A percentile compares a stretch with the other conserved stretches of the same genome.
Conservation (phyloP, 2,329 filamentous ascomycete species). For the Pseudogymnoascus sp. region DNA sequence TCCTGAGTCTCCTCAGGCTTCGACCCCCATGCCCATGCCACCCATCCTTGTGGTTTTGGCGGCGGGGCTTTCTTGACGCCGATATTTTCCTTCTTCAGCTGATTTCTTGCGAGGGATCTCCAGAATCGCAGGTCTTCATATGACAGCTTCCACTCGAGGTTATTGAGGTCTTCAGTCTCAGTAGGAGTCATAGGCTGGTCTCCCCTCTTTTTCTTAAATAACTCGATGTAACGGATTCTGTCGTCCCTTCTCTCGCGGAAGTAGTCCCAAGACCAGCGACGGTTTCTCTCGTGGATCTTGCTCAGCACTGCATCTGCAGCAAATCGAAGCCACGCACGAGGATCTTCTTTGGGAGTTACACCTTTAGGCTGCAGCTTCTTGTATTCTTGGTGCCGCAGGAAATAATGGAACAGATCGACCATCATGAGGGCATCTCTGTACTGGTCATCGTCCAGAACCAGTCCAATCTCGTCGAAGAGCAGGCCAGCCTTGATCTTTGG, state of each 20-base stretch:
- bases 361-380: slow-evolving; percentile 83
- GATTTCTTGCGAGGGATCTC: slow-evolving; percentile 86
- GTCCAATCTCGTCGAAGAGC: slow-evolving; percentile 92
- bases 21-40: slow-evolving; percentile 84
- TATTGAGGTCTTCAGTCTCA: slow-evolving; percentile 64
- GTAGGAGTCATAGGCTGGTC: slow-evolving; percentile 58
- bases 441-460: slow-evolving; percentile 95
- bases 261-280: slow-evolving; percentile 91
- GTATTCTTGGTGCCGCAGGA: slow-evolving; percentile 95
- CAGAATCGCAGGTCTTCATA: slow-evolving; percentile 98
- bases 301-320: slow-evolving; percentile 80
- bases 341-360: slow-evolving; percentile 75
- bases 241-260: slow-evolving; percentile 90
- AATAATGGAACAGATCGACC: slow-evolving; percentile 97
- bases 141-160: slow-evolving; percentile 75
- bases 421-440: slow-evolving; percentile 98
- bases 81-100: slow-evolving; percentile 90
- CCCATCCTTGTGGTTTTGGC: slow-evolving; percentile 67
- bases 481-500: slow-evolving; percentile 87
- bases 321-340: slow-evolving; percentile 85
- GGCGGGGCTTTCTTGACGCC: slow-evolving; percentile 64
- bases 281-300: slow-evolving; percentile 92
- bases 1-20: slow-evolving; percentile 51
- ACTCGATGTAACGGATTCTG: slow-evolving; percentile 75
- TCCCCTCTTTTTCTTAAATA: slow-evolving; percentile 86